Percentiles rank a stretch among this genome's conserved stretches.
Evolutionary conservation across 495 filamentous ascomycete genomes (phyloP).

Genomic region (Sordaria brevicollis): DNA sequence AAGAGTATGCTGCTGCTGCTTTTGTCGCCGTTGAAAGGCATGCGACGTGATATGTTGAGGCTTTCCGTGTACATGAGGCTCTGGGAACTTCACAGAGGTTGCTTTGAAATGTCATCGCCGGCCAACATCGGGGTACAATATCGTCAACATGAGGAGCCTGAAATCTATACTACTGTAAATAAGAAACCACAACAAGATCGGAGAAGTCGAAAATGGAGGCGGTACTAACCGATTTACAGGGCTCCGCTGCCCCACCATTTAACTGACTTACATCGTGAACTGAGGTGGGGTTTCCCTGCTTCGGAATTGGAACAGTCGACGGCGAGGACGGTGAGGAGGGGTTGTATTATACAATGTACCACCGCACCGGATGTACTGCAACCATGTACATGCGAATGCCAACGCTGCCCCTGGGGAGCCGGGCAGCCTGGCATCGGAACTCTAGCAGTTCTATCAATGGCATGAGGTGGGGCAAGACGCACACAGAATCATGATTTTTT

Average conservation of each 20-base stretch:
- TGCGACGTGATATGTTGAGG: background rate
- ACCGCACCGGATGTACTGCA: too few species aligned
- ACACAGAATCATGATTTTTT: background rate
- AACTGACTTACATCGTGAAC: background rate
- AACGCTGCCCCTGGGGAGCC: too few species aligned
- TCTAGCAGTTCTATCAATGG: background rate
- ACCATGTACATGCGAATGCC: background rate
- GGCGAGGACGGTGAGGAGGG: background rate
- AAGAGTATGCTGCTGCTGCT: too few species aligned
- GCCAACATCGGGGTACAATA: too few species aligned
- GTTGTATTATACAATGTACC: background rate
- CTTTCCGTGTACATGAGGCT: background rate
- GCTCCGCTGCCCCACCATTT: background rate
- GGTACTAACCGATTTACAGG: background rate
- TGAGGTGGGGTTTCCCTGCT: background rate
- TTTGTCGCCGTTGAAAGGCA: too few species aligned
- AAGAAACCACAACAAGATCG: background rate
- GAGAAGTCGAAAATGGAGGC: background rate
- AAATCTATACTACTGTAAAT: too few species aligned
- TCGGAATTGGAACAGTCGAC: background rate
- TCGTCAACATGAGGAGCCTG: too few species aligned
- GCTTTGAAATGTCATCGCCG: background rate
- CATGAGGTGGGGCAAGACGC: background rate
- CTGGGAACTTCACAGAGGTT: too few species aligned
- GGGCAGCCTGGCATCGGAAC: background rate